A percentile compares a stretch with the other conserved stretches of the same genome.
phyloP scores from a whole-genome alignment of 2,329 filamentous ascomycete species.

The Ceratocystiopsis sp. region DNA sequence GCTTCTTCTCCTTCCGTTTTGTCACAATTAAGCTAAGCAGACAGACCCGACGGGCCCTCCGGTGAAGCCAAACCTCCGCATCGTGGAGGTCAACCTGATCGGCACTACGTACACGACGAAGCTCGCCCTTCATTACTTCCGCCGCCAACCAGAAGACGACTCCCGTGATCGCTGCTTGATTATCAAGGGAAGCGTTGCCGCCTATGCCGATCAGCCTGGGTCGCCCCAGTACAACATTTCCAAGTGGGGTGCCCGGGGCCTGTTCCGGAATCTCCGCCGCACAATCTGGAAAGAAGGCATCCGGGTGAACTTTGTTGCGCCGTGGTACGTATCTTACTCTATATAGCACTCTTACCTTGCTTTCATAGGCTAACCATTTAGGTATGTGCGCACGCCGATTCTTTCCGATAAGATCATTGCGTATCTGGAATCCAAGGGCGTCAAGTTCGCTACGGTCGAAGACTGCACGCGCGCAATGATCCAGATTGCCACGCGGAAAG shows the following conservation, averaged over 20 bases:
- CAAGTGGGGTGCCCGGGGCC: slow-evolving; percentile 25
- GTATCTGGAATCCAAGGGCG: slow-evolving; percentile 1
- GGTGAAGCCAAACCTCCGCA: slow-evolving; percentile 23
- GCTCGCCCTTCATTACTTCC: slow-evolving; percentile 28
- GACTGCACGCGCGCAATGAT: slow-evolving; percentile 4
- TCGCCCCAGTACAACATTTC: slow-evolving; percentile 24
- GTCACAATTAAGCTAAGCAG: too few relatives aligned
- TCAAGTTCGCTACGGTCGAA: slow-evolving; percentile 5
- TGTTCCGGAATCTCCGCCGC: slow-evolving; percentile 23
- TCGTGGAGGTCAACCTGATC: slow-evolving; percentile 24
- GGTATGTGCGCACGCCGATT: slow-evolving; percentile 4
- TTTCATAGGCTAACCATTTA: background rate
- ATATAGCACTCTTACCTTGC: too few relatives aligned
- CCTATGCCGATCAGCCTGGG: slow-evolving; percentile 27
- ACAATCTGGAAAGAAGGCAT: slow-evolving; percentile 24
- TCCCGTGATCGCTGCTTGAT: slow-evolving; percentile 29
- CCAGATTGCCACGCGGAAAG: background rate
- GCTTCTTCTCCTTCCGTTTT: too few relatives aligned
- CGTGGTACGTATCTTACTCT: slow-evolving; percentile 19
- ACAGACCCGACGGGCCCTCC: slow-evolving; percentile 12
- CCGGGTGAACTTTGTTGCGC: slow-evolving; percentile 28
- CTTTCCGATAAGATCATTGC: slow-evolving; percentile 1
- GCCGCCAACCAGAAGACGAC: slow-evolving; percentile 20
- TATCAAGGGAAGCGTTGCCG: slow-evolving; percentile 29
- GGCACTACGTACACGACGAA: slow-evolving; percentile 28